Percentiles rank a stretch among this genome's conserved stretches.
phyloP scores from a whole-genome alignment of 2,329 filamentous ascomycete species.

The Cytospora piceicola region DNA sequence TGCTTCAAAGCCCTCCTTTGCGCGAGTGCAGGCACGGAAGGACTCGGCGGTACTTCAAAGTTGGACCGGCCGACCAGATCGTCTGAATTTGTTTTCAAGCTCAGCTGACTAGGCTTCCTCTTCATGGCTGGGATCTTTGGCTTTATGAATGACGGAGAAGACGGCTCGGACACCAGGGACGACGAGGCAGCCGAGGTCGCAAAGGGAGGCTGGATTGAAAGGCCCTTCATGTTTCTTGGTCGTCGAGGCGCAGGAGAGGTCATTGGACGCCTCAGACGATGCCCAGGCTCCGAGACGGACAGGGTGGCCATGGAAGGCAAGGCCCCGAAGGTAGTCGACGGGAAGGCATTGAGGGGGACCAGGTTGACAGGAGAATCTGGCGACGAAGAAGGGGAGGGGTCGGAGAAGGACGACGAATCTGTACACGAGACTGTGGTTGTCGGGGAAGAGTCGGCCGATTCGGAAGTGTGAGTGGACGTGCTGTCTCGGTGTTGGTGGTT shows the following conservation, averaged over 20 bases:
- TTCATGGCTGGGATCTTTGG: constrained; percentile 72
- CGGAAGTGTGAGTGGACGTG: constrained; percentile 76
- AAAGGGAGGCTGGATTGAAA: constrained; percentile 73
- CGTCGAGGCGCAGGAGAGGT: constrained; percentile 72
- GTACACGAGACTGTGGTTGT: constrained; percentile 93
- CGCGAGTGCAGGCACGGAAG: constrained; percentile 60
- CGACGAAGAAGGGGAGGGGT: constrained; percentile 88
- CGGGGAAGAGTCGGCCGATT: constrained; percentile 91
- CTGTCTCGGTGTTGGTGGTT: constrained; percentile 75
- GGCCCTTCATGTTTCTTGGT: constrained; percentile 80
- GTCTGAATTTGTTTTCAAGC: constrained; percentile 72
- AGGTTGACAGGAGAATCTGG: constrained; percentile 85
- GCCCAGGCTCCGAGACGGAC: constrained; percentile 47
- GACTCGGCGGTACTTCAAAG: constrained; percentile 60
- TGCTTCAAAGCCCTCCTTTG: constrained; percentile 68
- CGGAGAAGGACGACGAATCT: constrained; percentile 86
- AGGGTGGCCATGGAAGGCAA: constrained; percentile 53
- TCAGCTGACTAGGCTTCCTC: constrained; percentile 77
- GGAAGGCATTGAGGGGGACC: constrained; percentile 71
- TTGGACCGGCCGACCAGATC: constrained; percentile 55
- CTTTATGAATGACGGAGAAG: constrained; percentile 79
- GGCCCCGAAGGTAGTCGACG: constrained; percentile 60
- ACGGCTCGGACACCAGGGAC: constrained; percentile 64
- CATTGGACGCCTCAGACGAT: constrained; percentile 59
- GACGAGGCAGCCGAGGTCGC: constrained; percentile 51